Conservation (phyloP, 176 grass and related monocot species). For the Zea luxurians region DNA sequence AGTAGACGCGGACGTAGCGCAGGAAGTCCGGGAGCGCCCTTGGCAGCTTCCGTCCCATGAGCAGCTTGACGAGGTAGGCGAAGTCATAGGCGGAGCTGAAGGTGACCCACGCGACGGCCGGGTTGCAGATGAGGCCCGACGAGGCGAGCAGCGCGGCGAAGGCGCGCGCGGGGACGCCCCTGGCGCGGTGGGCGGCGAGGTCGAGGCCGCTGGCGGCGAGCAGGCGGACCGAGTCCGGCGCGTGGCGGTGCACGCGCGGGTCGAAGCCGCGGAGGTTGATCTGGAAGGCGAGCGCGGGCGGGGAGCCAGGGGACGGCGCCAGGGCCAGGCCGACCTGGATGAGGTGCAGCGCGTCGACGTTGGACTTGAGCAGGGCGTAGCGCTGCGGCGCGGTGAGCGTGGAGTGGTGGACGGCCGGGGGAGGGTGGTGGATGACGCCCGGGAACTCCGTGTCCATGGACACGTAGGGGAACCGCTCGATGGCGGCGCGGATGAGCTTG, state of each 20-base stretch:
- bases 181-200: slow-evolving; percentile 51
- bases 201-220: slow-evolving; percentile 64
- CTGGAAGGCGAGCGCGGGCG: slow-evolving; percentile 57
- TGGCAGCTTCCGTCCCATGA: slow-evolving; percentile 51
- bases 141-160: slow-evolving; percentile 68
- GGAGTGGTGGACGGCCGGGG: slow-evolving; percentile 42
- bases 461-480: slow-evolving; percentile 57
- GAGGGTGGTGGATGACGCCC: slow-evolving; percentile 55
- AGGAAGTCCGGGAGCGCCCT: slow-evolving; percentile 46
- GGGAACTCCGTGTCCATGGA: slow-evolving; percentile 99
- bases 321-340: slow-evolving; percentile 81
- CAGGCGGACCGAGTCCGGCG: slow-evolving; percentile 53
- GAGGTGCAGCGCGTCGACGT: slow-evolving; percentile 85
- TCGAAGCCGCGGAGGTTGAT: slow-evolving; percentile 94
- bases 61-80: slow-evolving; percentile 68
- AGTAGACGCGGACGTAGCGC: slow-evolving; percentile 54
- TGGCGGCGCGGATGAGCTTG: slow-evolving; percentile 45
- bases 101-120: slow-evolving; percentile 54
- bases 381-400: slow-evolving; percentile 50
- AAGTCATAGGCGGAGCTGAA: slow-evolving; percentile 89
- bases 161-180: slow-evolving; percentile 46
- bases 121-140: slow-evolving; percentile 65
- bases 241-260: slow-evolving; percentile 56
- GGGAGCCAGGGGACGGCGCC: slow-evolving; percentile 42
- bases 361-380: slow-evolving; percentile 63